Percentiles rank a stretch among this genome's conserved stretches.
Evolutionary conservation across 768 basidiomycete species (phyloP).

Genomic region (Boletus fagicola): DNA sequence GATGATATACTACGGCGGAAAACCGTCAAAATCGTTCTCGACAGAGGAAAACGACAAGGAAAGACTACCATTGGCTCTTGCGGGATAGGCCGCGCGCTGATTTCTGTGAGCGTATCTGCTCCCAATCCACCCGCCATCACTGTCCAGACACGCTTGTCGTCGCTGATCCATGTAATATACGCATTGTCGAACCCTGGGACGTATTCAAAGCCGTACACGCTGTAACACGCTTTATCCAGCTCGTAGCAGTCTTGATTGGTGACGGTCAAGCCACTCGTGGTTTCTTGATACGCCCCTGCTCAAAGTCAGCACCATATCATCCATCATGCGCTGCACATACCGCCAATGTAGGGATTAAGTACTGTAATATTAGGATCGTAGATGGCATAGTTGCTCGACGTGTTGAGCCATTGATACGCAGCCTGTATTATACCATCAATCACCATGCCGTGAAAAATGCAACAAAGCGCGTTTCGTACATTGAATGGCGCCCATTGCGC

Average conservation of each 20-base stretch:
- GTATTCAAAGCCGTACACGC: slow-evolving; percentile 57
- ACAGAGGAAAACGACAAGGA: not conserved
- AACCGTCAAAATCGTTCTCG: slow-evolving; percentile 1
- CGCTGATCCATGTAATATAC: slow-evolving; percentile 72
- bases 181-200: slow-evolving; percentile 46
- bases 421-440: slow-evolving; percentile 32
- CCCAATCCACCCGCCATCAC: slow-evolving; percentile 48
- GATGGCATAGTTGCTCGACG: slow-evolving; percentile 34
- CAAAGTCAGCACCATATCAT: slow-evolving; percentile 4
- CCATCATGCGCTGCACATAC: slow-evolving; percentile 17
- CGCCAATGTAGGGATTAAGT: slow-evolving; percentile 46
- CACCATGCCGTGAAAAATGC: not conserved
- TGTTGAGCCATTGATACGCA: slow-evolving; percentile 42
- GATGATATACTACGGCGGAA: slow-evolving; percentile 54
- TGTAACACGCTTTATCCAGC: slow-evolving; percentile 39
- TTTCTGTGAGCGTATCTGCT: slow-evolving; percentile 49
- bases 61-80: slow-evolving; percentile 62
- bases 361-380: slow-evolving; percentile 37
- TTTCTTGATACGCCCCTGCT: slow-evolving; percentile 39
- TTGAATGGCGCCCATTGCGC: slow-evolving; percentile 44
- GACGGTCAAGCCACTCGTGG: slow-evolving; percentile 35
- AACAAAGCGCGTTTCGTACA: slow-evolving; percentile 19
- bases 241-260: slow-evolving; percentile 48
- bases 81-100: slow-evolving; percentile 57
- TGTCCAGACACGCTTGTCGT: slow-evolving; percentile 57